phyloP scores from a whole-genome alignment of 495 filamentous ascomycete species.

The Recurvomyces mirabilis region DNA sequence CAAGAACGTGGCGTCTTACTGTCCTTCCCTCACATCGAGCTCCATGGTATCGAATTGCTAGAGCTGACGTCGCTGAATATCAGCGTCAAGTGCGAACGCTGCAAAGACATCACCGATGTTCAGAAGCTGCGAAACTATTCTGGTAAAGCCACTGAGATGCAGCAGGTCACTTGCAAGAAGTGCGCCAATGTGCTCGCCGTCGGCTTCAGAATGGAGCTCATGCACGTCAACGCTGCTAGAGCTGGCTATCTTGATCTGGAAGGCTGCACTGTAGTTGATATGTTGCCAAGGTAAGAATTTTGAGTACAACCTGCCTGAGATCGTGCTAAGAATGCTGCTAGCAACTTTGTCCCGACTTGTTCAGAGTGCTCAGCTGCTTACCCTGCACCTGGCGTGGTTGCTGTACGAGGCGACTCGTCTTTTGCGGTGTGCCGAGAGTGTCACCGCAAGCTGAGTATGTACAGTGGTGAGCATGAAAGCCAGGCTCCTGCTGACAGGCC shows the following conservation, averaged over 20 bases:
- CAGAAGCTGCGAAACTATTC: conserved; percentile 46
- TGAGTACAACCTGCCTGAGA: not conserved
- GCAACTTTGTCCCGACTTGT: conserved; percentile 75
- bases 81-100: conserved; percentile 72
- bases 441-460: conserved; percentile 65
- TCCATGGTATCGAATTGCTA: conserved; percentile 71
- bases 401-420: conserved; percentile 64
- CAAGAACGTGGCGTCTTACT: conserved; percentile 61
- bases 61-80: conserved; percentile 59
- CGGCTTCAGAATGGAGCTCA: conserved; percentile 59
- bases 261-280: conserved; percentile 65
- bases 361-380: conserved; percentile 62
- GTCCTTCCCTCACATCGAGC: conserved; percentile 70
- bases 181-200: conserved; percentile 60
- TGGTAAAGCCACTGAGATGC: conserved; percentile 26
- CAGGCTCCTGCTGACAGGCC: conserved; percentile 5
- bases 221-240: conserved; percentile 64
- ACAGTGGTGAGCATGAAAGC: no score
- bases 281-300: conserved; percentile 55
- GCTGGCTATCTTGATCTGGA: conserved; percentile 77
- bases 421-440: conserved; percentile 73
- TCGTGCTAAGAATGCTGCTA: conserved; percentile 24
- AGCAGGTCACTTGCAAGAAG: conserved; percentile 55
- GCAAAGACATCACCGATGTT: conserved; percentile 66
- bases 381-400: conserved; percentile 50